Evolutionary conservation across 371 early-diverging fungal genomes (phyloP).

Genomic region (Mucor piriformis): DNA sequence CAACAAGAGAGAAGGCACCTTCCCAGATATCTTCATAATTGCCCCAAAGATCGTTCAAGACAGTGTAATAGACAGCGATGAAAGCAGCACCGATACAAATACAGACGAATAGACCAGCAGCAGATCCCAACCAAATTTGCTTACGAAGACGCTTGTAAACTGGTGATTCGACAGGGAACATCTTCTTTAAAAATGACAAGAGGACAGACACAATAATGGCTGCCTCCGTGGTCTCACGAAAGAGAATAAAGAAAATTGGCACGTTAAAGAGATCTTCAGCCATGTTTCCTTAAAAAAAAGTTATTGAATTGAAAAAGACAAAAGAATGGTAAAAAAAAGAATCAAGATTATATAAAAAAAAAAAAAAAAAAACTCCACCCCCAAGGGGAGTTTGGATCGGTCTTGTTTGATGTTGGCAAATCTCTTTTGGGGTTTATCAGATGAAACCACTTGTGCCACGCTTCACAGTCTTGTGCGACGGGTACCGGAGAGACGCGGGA

Average conservation of each 20-base stretch:
- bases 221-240: conserved; percentile 78
- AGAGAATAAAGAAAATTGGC: conserved; percentile 83
- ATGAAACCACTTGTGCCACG: conserved; percentile 1
- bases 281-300: conserved; percentile 18
- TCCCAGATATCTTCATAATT: conserved; percentile 79
- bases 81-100: conserved; percentile 72
- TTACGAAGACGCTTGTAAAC: conserved; percentile 57
- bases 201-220: conserved; percentile 83
- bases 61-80: conserved; percentile 68
- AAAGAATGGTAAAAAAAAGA: conserved; percentile 5
- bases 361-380: conserved; percentile 18
- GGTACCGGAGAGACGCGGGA: conserved; percentile 6
- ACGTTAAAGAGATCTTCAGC: conserved; percentile 66
- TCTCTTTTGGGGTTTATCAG: conserved; percentile 4
- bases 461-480: background rate
- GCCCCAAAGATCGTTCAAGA: conserved; percentile 42
- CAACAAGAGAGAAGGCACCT: conserved; percentile 70
- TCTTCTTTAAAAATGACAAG: conserved; percentile 68
- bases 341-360: too few relatives aligned
- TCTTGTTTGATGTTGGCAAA: too few relatives aligned
- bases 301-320: background rate
- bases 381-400: conserved; percentile 10
- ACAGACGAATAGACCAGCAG: conserved; percentile 58
- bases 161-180: conserved; percentile 50
- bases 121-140: conserved; percentile 69